Conservation (phyloP, 441 rosid species). For the Corymbia calophylla region DNA sequence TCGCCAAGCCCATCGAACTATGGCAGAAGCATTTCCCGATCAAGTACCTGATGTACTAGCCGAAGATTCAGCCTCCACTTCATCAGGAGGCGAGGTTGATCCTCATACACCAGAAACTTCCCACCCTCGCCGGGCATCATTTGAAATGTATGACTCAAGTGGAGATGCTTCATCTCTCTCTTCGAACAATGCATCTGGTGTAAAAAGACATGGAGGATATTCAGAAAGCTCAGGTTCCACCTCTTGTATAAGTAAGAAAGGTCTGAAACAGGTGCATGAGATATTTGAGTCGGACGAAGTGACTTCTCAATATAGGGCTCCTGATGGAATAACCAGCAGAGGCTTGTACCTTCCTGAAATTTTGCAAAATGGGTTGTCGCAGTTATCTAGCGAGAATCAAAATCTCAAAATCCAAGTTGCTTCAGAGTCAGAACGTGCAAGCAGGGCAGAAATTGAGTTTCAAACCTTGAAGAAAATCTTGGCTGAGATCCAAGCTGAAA, state of each 20-base stretch:
- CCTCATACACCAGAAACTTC: constrained; percentile 40
- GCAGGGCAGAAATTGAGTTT: constrained; percentile 37
- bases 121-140: constrained; percentile 19
- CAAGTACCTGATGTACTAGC: constrained; percentile 36
- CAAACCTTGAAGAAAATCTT: constrained; percentile 38
- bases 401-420: constrained; percentile 12
- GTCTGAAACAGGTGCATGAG: constrained; percentile 35
- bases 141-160: constrained; percentile 29
- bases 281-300: constrained; percentile 17
- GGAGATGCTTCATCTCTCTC: constrained; percentile 19
- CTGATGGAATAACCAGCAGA: constrained; percentile 9
- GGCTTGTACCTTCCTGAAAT: constrained; percentile 6
- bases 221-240: constrained; percentile 23
- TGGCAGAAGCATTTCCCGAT: constrained; percentile 65
- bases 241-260: constrained; percentile 31
- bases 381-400: constrained; percentile 19
- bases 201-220: constrained; percentile 15
- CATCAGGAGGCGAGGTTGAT: constrained; percentile 23
- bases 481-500: constrained; percentile 44
- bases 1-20: constrained; percentile 64
- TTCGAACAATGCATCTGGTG: constrained; percentile 14
- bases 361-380: constrained; percentile 8
- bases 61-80: constrained; percentile 40
- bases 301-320: not conserved
- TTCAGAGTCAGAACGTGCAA: constrained; percentile 24